A percentile compares a stretch with the other conserved stretches of the same genome.
These are phyloP conservation scores for Colletotrichum camelliae DNA, from an alignment of 2,329 filamentous ascomycete species.

Conservation along the genomic window DNA sequence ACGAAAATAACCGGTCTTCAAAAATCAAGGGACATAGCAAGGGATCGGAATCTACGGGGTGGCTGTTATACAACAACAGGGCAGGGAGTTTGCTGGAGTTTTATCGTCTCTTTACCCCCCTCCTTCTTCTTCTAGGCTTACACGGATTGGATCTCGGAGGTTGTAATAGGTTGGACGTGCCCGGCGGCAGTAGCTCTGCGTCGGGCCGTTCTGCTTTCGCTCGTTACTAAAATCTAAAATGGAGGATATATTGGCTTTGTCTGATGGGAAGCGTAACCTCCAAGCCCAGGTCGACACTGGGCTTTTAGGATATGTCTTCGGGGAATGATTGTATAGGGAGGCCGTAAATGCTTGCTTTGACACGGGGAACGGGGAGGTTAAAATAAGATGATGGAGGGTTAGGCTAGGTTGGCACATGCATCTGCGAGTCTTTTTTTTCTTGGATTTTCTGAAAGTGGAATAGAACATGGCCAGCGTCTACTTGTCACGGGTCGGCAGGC, in stretches of 20 bases:
- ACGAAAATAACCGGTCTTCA: constrained; percentile 20
- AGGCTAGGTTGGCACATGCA: not conserved
- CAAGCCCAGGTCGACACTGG: not conserved
- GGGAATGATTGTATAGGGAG: not conserved
- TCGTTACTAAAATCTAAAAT: not conserved
- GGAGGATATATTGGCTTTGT: not conserved
- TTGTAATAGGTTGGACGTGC: constrained; percentile 1
- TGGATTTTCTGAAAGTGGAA: not conserved
- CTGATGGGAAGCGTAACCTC: not conserved
- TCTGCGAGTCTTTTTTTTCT: not conserved
- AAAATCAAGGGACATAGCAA: constrained; percentile 14
- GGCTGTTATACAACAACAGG: constrained; percentile 15
- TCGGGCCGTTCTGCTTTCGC: not conserved
- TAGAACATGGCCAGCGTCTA: constrained; percentile 12
- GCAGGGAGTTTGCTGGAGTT: constrained; percentile 19
- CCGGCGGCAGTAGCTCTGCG: not conserved
- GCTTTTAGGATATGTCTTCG: not conserved
- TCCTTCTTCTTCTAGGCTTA: not conserved
- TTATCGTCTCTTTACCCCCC: not conserved
- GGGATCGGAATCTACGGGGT: constrained; percentile 13
- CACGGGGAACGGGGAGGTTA: not conserved
- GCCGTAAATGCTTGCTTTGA: not conserved
- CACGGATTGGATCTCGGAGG: not conserved
- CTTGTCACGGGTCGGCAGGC: not conserved
- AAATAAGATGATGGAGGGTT: not conserved